These are phyloP conservation scores for Fusarium chuoi DNA, from an alignment of 2,329 filamentous ascomycete genomes.

Conservation along the genomic window DNA sequence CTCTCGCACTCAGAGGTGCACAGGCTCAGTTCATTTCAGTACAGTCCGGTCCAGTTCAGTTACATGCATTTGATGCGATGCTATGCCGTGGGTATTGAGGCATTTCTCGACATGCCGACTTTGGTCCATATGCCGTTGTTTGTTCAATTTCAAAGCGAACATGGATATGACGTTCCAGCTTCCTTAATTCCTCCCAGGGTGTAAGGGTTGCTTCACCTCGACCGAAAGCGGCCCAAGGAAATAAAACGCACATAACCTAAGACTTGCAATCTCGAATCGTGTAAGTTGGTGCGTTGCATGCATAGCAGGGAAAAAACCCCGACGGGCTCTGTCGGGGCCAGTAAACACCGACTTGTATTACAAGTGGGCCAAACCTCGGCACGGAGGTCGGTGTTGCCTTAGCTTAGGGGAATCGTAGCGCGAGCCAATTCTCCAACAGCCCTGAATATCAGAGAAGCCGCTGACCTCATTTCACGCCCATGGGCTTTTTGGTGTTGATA, in stretches of 20 bases:
- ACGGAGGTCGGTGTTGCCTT: conserved; percentile 27
- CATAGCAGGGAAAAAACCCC: not conserved
- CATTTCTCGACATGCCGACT: conserved; percentile 33
- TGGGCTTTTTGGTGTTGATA: not conserved
- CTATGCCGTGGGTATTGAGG: conserved; percentile 24
- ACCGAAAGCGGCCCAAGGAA: not conserved
- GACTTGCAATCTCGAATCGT: not conserved
- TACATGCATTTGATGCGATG: not conserved
- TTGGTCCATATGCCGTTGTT: conserved; percentile 26
- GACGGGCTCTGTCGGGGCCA: conserved; percentile 23
- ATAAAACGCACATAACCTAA: conserved; percentile 10
- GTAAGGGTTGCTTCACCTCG: not conserved
- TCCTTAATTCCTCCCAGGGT: not conserved
- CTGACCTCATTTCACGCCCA: conserved; percentile 19
- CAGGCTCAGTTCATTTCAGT: not conserved
- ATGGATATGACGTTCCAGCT: conserved; percentile 8
- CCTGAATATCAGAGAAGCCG: not conserved
- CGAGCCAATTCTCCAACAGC: conserved; percentile 6
- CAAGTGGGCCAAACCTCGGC: conserved; percentile 29
- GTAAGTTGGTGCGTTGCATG: not conserved
- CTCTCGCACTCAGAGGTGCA: not conserved
- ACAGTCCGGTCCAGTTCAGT: not conserved
- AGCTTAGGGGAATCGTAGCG: not conserved
- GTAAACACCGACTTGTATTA: conserved; percentile 33
- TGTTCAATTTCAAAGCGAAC: not conserved